Percentiles rank a stretch among this genome's conserved stretches.
Conservation (phyloP, 2,329 filamentous ascomycete genomes). For the Stagonosporopsis rhizophila region DNA sequence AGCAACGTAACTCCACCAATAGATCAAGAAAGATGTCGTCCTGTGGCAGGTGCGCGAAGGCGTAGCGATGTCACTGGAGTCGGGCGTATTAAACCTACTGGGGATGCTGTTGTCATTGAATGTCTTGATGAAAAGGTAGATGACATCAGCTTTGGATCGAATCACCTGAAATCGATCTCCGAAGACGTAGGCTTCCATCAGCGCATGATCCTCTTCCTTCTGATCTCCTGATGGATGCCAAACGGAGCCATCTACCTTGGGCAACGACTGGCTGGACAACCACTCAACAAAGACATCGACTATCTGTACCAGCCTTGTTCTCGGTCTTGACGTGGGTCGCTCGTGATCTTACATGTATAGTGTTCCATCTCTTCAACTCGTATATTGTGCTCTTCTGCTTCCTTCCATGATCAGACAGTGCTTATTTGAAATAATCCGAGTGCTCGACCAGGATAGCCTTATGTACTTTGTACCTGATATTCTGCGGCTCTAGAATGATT, state of each 20-base stretch:
- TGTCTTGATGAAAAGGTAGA: not conserved
- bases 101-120: not conserved
- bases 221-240: too few species aligned
- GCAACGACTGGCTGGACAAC: not conserved
- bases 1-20: not conserved
- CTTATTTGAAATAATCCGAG: not conserved
- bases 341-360: not conserved
- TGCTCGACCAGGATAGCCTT: not conserved
- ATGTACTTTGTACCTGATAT: not conserved
- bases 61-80: not conserved
- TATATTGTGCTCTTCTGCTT: not conserved
- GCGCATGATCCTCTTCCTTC: not conserved
- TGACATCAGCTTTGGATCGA: not conserved
- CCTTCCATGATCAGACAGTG: not conserved
- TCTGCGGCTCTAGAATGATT: not conserved
- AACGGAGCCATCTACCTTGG: not conserved
- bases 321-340: not conserved
- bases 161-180: not conserved
- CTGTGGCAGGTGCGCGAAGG: not conserved
- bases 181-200: not conserved
- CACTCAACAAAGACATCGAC: constrained; percentile 1
- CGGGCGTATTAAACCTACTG: not conserved
- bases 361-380: not conserved
- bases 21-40: not conserved
- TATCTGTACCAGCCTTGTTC: not conserved